Evolutionary conservation across 306 rosid genomes (phyloP).

Genomic region (Begonia loranthoides): DNA sequence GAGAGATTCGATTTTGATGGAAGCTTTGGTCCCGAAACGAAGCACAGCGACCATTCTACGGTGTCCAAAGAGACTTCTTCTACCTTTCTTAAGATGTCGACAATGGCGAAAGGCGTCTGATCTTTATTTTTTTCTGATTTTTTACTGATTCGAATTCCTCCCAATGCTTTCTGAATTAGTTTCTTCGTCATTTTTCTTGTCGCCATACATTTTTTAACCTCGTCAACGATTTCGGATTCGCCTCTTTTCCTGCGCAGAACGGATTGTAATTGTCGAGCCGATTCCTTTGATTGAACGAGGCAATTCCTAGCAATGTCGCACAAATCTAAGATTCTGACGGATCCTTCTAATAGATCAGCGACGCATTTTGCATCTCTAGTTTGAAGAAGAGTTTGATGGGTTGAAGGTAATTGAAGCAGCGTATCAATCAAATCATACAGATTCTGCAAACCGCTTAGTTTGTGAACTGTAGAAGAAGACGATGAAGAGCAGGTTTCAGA

Average conservation of each 20-base stretch:
- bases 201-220: conserved; percentile 4
- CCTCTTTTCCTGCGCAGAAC: conserved; percentile 5
- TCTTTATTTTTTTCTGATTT: neutral
- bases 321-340: conserved; percentile 11
- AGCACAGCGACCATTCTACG: conserved; percentile 14
- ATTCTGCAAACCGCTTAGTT: conserved; percentile 15
- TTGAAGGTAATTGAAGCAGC: conserved; percentile 10
- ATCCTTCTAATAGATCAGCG: conserved; percentile 8
- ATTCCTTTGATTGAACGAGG: conserved; percentile 11
- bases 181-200: conserved; percentile 10
- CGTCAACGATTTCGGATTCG: conserved; percentile 4
- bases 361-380: conserved; percentile 4
- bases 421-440: conserved; percentile 13
- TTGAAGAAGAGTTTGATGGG: conserved; percentile 5
- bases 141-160: conserved; percentile 2
- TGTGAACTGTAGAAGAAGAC: conserved; percentile 7
- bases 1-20: conserved; percentile 4
- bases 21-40: conserved; percentile 8
- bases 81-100: conserved; percentile 2
- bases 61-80: conserved; percentile 3
- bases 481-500: conserved; percentile 4
- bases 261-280: conserved; percentile 4
- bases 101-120: neutral
- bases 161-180: conserved; percentile 10
- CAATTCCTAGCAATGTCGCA: conserved; percentile 11